Evolutionary conservation across 306 rosid species (phyloP).

Genomic region (Rubus idaeus): DNA sequence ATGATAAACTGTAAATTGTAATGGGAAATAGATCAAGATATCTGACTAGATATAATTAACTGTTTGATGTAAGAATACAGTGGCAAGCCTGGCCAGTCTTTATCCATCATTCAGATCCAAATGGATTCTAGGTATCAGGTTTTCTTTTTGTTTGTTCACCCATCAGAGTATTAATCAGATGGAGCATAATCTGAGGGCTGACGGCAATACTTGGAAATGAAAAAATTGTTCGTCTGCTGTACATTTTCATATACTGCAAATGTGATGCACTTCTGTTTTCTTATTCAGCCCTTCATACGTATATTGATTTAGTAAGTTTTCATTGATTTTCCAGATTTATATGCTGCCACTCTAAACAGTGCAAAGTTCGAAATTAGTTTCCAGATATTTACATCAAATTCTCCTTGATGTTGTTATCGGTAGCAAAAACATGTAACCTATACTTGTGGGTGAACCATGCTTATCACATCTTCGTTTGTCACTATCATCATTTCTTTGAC

Average conservation of each 20-base stretch:
- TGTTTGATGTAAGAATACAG: not conserved
- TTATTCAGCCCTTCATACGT: not conserved
- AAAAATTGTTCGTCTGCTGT: not conserved
- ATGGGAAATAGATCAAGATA: not conserved
- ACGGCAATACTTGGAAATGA: not conserved
- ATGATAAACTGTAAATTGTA: not conserved
- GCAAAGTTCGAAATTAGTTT: too few relatives aligned
- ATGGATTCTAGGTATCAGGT: not conserved
- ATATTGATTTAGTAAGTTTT: too few relatives aligned
- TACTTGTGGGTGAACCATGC: slow-evolving; percentile 8
- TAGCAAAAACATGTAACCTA: not conserved
- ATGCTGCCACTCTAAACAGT: too few relatives aligned
- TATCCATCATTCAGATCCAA: not conserved
- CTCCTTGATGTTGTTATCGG: not conserved
- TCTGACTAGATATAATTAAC: not conserved
- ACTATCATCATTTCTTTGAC: not conserved
- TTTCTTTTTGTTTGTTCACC: not conserved
- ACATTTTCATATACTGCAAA: not conserved
- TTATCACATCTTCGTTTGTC: not conserved
- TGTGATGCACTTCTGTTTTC: not conserved
- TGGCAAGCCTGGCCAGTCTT: not conserved
- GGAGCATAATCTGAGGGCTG: not conserved
- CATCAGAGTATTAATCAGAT: not conserved
- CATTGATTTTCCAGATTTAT: too few relatives aligned
- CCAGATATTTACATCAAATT: not conserved